Conservation (phyloP, 2,329 filamentous ascomycete genomes). For the Trichoderma arundinaceum region DNA sequence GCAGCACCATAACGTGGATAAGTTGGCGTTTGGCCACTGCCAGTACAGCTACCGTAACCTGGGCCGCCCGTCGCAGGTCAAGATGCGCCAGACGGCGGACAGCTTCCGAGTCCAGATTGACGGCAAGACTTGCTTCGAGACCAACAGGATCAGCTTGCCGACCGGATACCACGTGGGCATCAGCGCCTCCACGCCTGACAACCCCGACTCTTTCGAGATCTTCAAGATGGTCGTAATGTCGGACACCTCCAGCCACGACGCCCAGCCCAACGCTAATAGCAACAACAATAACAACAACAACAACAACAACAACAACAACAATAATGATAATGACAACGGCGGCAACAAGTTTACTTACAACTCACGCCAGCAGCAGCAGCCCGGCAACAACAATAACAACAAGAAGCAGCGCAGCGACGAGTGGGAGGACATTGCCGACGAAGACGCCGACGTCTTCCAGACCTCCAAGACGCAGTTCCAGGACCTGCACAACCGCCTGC, state of each 20-base stretch:
- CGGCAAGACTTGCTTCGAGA: constrained; percentile 81
- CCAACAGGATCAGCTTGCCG: constrained; percentile 77
- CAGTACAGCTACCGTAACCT: constrained; percentile 89
- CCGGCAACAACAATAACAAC: constrained; percentile 43
- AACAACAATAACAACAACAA: constrained; percentile 42
- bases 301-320: constrained; percentile 48
- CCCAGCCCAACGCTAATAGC: constrained; percentile 4
- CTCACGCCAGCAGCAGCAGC: constrained; percentile 33
- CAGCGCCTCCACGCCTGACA: constrained; percentile 86
- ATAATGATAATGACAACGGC: constrained; percentile 54
- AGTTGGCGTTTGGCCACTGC: constrained; percentile 91
- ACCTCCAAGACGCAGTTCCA: constrained; percentile 70
- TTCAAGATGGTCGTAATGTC: constrained; percentile 82
- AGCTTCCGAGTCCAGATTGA: constrained; percentile 82
- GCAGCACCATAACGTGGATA: constrained; percentile 76
- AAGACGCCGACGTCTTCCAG: constrained; percentile 54
- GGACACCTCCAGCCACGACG: constrained; percentile 46
- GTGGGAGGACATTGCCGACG: constrained; percentile 54
- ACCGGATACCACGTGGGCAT: constrained; percentile 84
- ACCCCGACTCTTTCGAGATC: constrained; percentile 91
- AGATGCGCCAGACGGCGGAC: constrained; percentile 67
- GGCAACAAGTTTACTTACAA: constrained; percentile 39
- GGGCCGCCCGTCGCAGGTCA: constrained; percentile 80
- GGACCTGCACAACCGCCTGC: constrained; percentile 84
- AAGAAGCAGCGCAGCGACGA: constrained; percentile 45